Conservation (phyloP, 2,329 filamentous ascomycete species). For the Pseudocercospora fuligena region DNA sequence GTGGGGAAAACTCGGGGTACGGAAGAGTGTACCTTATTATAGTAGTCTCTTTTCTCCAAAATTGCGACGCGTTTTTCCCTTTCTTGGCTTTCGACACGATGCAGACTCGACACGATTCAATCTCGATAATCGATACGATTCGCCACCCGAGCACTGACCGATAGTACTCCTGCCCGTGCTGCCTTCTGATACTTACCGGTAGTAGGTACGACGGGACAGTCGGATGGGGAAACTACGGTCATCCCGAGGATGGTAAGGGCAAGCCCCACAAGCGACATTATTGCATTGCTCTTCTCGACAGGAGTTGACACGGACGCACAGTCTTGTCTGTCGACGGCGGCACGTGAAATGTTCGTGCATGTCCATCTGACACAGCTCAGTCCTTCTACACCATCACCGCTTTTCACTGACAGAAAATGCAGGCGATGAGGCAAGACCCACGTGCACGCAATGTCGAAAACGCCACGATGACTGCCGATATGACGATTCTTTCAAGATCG, state of each 20-base stretch:
- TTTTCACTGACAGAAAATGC: neutral
- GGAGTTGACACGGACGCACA: conserved; percentile 2
- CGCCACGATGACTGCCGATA: conserved; percentile 3
- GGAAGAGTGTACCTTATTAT: no score
- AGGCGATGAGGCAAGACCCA: conserved; percentile 1
- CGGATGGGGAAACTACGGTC: conserved; percentile 3
- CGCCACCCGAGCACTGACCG: neutral
- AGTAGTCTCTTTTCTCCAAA: neutral
- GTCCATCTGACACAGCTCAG: conserved; percentile 1
- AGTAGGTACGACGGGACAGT: neutral
- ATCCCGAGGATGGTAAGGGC: conserved; percentile 6
- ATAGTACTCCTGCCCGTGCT: no score
- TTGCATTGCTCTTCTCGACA: conserved; percentile 2
- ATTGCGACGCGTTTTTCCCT: neutral
- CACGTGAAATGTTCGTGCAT: conserved; percentile 7
- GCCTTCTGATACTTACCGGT: no score
- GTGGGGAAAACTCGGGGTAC: neutral
- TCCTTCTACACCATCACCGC: conserved; percentile 4
- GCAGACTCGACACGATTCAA: neutral
- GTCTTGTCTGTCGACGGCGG: neutral
- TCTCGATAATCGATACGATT: conserved; percentile 6
- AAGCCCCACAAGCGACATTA: no score
- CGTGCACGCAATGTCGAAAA: conserved; percentile 3
- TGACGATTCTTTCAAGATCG: conserved; percentile 3
- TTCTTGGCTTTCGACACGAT: conserved; percentile 2